Conservation (phyloP, 192 early-diverging fungal species). For the Thamnidium elegans region DNA sequence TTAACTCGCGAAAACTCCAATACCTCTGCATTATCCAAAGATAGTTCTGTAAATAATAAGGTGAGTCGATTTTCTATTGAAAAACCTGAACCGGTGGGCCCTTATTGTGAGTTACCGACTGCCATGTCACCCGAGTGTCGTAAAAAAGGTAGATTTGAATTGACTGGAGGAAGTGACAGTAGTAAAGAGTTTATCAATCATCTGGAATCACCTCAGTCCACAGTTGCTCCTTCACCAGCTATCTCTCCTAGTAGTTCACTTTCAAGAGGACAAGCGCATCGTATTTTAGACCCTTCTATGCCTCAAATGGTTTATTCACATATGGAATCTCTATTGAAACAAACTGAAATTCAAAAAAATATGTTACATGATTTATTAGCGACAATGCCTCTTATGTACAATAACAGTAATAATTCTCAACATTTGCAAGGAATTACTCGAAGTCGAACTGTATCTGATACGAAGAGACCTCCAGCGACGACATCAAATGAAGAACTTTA, state of each 20-base stretch:
- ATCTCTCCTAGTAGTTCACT: slow-evolving; percentile 5
- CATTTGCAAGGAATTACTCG: background rate
- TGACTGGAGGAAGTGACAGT: slow-evolving; percentile 17
- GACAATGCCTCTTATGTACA: background rate
- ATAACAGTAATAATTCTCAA: background rate
- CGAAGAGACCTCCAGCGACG: background rate
- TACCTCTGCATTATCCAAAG: slow-evolving; percentile 11
- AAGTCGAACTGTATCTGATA: background rate
- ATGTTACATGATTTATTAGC: slow-evolving; percentile 11
- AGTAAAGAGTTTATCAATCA: background rate
- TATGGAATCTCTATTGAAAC: slow-evolving; percentile 15
- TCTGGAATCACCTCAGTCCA: background rate
- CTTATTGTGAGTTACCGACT: background rate
- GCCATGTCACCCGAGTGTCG: slow-evolving; percentile 21
- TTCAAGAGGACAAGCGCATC: slow-evolving; percentile 8
- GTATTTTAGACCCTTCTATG: background rate
- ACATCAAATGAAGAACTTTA: background rate
- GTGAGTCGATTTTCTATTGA: slow-evolving; percentile 22
- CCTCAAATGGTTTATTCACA: slow-evolving; percentile 6
- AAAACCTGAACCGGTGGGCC: background rate
- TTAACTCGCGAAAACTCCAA: slow-evolving; percentile 17
- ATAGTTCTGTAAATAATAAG: slow-evolving; percentile 4
- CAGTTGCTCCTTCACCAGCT: background rate
- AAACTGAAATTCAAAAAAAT: slow-evolving; percentile 11
- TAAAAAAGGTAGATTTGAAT: slow-evolving; percentile 39